Conservation (phyloP, 768 basidiomycete species). For the Mycena haematopus region DNA sequence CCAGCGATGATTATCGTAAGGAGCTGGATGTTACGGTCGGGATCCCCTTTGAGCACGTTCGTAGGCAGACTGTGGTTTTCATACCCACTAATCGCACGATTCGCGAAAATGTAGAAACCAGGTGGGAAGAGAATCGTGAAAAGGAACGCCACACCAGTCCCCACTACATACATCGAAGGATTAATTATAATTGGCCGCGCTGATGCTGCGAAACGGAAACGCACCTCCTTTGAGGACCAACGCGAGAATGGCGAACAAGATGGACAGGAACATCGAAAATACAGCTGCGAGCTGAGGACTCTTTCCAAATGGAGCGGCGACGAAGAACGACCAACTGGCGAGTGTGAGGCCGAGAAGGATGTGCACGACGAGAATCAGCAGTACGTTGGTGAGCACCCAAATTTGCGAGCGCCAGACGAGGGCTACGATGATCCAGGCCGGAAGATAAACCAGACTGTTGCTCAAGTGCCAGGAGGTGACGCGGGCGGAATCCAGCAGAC, state of each 20-base stretch:
- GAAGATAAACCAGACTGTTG: conserved; percentile 71
- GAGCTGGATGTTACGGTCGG: conserved; percentile 60
- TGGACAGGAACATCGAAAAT: conserved; percentile 65
- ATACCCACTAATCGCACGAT: conserved; percentile 70
- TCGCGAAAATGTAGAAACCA: conserved; percentile 75
- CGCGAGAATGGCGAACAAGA: conserved; percentile 72
- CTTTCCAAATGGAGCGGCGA: conserved; percentile 75
- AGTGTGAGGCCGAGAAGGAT: conserved; percentile 71
- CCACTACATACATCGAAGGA: conserved; percentile 27
- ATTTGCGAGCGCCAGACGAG: conserved; percentile 71
- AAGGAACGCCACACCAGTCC: conserved; percentile 58
- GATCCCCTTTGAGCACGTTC: conserved; percentile 62
- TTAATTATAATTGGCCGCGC: neutral
- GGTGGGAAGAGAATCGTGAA: conserved; percentile 80
- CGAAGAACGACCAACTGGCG: conserved; percentile 75
- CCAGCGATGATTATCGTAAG: conserved; percentile 68
- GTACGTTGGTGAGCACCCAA: conserved; percentile 63
- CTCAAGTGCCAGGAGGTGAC: conserved; percentile 76
- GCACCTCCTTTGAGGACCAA: conserved; percentile 52
- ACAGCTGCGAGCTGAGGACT: conserved; percentile 76
- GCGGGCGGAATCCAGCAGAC: conserved; percentile 72
- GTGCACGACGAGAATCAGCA: conserved; percentile 67
- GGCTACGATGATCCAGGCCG: conserved; percentile 75
- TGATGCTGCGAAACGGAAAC: neutral
- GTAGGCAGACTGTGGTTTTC: conserved; percentile 65